phyloP scores from a whole-genome alignment of 352 stramenopile genomes.

The Globisporangium nagaii region DNA sequence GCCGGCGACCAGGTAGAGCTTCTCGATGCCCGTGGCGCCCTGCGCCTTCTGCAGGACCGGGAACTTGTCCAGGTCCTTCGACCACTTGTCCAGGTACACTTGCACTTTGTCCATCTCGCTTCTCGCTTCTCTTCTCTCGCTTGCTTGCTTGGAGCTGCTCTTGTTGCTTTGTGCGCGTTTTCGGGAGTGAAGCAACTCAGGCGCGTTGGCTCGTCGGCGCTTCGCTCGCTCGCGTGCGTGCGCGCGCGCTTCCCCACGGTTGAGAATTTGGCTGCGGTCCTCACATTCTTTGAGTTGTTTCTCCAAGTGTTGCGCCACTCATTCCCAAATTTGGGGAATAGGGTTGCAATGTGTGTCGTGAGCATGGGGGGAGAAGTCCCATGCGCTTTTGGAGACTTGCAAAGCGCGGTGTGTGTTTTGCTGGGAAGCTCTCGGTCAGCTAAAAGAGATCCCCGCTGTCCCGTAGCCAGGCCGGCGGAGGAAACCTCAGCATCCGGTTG shows the following conservation, averaged over 20 bases:
- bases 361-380: too few species aligned
- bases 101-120: constrained; percentile 71
- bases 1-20: constrained; percentile 80
- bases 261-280: constrained; percentile 6
- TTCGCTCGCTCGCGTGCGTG: neutral
- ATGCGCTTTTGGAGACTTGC: neutral
- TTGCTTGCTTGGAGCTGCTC: too few species aligned
- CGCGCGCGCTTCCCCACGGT: constrained; percentile 8
- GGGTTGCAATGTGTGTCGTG: too few species aligned
- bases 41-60: constrained; percentile 72
- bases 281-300: constrained; percentile 6
- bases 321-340: too few species aligned
- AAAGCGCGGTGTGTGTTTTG: neutral
- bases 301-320: constrained; percentile 8
- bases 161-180: constrained; percentile 10
- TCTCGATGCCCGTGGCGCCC: constrained; percentile 81
- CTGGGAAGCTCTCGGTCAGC: neutral
- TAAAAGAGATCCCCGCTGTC: neutral
- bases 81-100: constrained; percentile 83
- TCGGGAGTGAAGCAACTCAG: constrained; percentile 10
- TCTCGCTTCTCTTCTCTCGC: too few species aligned
- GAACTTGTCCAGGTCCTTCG: constrained; percentile 82
- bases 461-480: neutral
- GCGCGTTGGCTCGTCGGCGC: neutral
- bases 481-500: neutral